Evolutionary conservation across 2,329 filamentous ascomycete species (phyloP).

Genomic region (Fusarium sp.): DNA sequence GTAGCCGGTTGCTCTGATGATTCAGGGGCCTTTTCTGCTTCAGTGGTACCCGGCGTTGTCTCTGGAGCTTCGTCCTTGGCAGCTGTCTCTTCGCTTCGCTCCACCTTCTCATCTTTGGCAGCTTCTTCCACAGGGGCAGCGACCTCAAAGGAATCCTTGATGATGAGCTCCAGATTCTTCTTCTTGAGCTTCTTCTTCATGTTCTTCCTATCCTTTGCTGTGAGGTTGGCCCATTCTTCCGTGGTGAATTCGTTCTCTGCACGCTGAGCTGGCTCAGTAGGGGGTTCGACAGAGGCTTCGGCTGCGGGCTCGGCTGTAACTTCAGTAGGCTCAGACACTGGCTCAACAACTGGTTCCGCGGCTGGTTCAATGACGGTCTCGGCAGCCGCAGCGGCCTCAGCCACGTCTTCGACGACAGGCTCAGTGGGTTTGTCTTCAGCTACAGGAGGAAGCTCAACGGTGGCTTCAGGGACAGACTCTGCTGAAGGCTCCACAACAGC

Average conservation of each 20-base stretch:
- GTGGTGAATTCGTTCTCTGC: constrained; percentile 37
- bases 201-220: constrained; percentile 38
- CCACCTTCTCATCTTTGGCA: background rate
- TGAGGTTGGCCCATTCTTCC: constrained; percentile 35
- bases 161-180: constrained; percentile 32
- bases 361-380: background rate
- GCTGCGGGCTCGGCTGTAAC: background rate
- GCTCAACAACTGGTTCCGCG: constrained; percentile 5
- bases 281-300: constrained; percentile 2
- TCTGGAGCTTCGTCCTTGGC: constrained; percentile 6
- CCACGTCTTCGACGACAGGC: background rate
- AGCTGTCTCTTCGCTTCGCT: background rate
- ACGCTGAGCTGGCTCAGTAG: constrained; percentile 14
- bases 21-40: background rate
- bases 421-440: background rate
- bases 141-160: constrained; percentile 22
- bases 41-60: background rate
- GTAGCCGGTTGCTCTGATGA: background rate
- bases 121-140: background rate
- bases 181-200: constrained; percentile 40
- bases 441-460: background rate
- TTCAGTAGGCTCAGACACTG: constrained; percentile 7
- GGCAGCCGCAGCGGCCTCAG: background rate
- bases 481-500: background rate
- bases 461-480: background rate